phyloP scores from a whole-genome alignment of 768 basidiomycete species.

The Pulveroboletus sp. region DNA sequence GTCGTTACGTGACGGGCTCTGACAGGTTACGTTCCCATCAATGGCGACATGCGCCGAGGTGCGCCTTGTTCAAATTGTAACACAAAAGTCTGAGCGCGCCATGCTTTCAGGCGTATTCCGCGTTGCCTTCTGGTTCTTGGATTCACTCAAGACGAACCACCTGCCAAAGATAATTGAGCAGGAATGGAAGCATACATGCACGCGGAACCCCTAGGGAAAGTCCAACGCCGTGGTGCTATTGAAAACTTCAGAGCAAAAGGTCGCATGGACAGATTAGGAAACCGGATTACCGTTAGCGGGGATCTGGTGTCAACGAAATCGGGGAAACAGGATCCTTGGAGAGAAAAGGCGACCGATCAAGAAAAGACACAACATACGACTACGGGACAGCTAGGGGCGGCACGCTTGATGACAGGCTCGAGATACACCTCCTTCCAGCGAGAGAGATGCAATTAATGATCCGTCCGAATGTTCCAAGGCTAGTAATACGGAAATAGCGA shows the following conservation, averaged over 20 bases:
- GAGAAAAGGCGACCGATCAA: not conserved
- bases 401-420: slow-evolving; percentile 1
- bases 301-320: no score
- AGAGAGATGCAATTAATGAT: not conserved
- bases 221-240: not conserved
- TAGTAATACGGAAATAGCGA: not conserved
- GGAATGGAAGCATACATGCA: slow-evolving; percentile 10
- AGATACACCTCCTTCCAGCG: not conserved
- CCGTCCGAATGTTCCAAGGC: not conserved
- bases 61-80: not conserved
- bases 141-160: slow-evolving; percentile 5
- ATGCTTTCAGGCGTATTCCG: not conserved
- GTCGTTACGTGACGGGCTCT: not conserved
- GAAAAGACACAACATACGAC: not conserved
- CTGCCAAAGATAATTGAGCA: slow-evolving; percentile 8
- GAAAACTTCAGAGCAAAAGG: not conserved
- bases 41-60: not conserved
- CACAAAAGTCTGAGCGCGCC: not conserved
- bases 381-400: not conserved
- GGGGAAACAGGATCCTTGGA: not conserved
- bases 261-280: not conserved
- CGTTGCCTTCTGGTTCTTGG: slow-evolving; percentile 1
- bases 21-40: no score
- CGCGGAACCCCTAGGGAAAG: slow-evolving; percentile 1
- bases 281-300: not conserved